These are phyloP conservation scores for Rhizoclosmatium sp. DNA, from an alignment of 192 early-diverging fungal species.

Conservation along the genomic window DNA sequence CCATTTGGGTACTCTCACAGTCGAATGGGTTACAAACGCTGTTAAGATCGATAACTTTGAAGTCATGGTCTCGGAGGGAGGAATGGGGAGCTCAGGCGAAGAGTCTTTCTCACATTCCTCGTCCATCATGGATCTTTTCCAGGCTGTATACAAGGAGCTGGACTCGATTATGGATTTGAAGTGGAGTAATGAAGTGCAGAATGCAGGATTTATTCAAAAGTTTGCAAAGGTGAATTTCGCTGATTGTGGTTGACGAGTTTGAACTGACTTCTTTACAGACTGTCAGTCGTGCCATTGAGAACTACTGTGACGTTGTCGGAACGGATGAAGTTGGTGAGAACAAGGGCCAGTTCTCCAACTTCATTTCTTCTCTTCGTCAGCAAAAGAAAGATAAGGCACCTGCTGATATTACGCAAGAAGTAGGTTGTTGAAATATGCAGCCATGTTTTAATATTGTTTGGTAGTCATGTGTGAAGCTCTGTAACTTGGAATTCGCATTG, in stretches of 20 bases:
- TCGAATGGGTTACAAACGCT: conserved; percentile 64
- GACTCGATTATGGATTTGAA: conserved; percentile 58
- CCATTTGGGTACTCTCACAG: conserved; percentile 46
- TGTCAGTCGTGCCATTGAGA: conserved; percentile 61
- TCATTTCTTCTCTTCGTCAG: conserved; percentile 35
- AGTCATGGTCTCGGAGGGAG: conserved; percentile 10
- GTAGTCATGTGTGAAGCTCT: conserved; percentile 65
- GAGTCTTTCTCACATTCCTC: conserved; percentile 43
- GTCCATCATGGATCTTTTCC: conserved; percentile 60
- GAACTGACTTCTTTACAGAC: conserved; percentile 7
- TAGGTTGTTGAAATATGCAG: conserved; percentile 14
- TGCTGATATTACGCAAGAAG: conserved; percentile 58
- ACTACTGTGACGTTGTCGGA: conserved; percentile 64
- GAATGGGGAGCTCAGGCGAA: conserved; percentile 10
- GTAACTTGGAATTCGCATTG: conserved; percentile 62
- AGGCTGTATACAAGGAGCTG: conserved; percentile 57
- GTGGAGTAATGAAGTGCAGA: conserved; percentile 59
- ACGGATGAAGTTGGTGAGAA: conserved; percentile 49
- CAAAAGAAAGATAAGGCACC: conserved; percentile 47
- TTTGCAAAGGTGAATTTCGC: conserved; percentile 48
- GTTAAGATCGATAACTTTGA: conserved; percentile 63
- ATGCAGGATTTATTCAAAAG: conserved; percentile 59
- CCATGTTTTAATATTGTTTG: background rate
- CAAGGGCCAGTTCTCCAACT: conserved; percentile 1
- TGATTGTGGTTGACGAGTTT: background rate